A percentile compares a stretch with the other conserved stretches of the same genome.
Evolutionary conservation across 768 basidiomycete genomes (phyloP).

Genomic region (Mrakia hoshinonis): DNA sequence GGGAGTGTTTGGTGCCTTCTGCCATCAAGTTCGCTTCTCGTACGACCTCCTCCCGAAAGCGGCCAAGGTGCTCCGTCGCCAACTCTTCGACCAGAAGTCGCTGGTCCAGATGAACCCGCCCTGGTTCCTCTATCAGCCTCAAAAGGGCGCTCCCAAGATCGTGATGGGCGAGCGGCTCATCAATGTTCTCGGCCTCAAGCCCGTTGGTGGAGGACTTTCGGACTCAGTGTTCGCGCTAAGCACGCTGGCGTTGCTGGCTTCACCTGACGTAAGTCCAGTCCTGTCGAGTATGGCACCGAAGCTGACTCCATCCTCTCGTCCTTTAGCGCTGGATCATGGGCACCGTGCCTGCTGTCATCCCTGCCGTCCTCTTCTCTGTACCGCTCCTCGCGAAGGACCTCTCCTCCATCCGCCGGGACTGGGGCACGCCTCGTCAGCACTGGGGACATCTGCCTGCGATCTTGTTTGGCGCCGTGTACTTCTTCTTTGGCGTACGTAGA

Average conservation of each 20-base stretch:
- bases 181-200: neutral
- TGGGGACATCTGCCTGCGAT: neutral
- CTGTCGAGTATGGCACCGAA: neutral
- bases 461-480: neutral
- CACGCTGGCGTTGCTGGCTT: neutral
- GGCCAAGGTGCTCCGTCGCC: neutral
- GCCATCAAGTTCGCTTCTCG: neutral
- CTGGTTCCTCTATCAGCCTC: neutral
- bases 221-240: neutral
- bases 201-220: neutral
- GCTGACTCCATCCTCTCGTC: neutral
- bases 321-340: neutral
- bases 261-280: neutral
- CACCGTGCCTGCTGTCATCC: neutral
- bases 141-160: neutral
- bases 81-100: neutral
- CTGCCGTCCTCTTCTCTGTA: neutral
- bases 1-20: neutral
- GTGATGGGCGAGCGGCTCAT: neutral
- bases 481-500: neutral
- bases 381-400: neutral
- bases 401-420: neutral
- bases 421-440: neutral
- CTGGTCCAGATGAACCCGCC: neutral
- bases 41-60: constrained; percentile 1